Evolutionary conservation across 164 flowering plant genomes (phyloP).

Genomic region (Chimonanthus praecox): DNA sequence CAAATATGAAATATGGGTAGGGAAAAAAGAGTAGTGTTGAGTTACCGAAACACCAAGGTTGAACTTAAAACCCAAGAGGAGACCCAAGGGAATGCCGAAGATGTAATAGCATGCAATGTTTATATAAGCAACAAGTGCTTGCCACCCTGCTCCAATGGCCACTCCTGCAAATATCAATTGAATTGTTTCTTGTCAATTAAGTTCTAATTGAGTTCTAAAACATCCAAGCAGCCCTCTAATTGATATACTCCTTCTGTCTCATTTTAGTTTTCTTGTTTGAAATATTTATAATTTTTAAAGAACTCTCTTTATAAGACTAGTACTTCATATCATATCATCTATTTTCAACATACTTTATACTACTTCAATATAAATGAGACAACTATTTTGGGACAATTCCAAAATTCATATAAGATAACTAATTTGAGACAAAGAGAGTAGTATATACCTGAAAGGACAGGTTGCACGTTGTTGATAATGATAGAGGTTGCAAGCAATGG

Average conservation of each 20-base stretch:
- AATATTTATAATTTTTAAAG: not conserved
- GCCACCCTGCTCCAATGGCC: constrained; percentile 86
- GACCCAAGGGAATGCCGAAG: constrained; percentile 62
- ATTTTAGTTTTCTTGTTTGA: not conserved
- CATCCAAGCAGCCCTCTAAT: too few species aligned
- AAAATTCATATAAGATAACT: not conserved
- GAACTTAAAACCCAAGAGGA: constrained; percentile 39
- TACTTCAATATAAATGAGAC: not conserved
- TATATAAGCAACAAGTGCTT: constrained; percentile 60
- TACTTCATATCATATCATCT: not conserved
- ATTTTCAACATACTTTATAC: not conserved
- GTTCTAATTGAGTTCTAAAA: too few species aligned
- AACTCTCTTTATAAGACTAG: not conserved
- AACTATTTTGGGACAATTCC: not conserved
- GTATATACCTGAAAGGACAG: constrained; percentile 18
- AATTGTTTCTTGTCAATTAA: not conserved
- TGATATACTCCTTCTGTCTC: not conserved
- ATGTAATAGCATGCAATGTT: constrained; percentile 62
- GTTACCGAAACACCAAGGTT: constrained; percentile 46
- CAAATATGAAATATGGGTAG: not conserved
- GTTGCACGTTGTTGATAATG: constrained; percentile 16
- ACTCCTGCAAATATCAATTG: constrained; percentile 35
- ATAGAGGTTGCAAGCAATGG: constrained; percentile 17
- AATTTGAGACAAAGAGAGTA: not conserved
- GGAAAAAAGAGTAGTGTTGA: not conserved